Percentiles rank a stretch among this genome's conserved stretches.
Evolutionary conservation across 2,329 filamentous ascomycete genomes (phyloP).

Genomic region (Macrophomina pseudophaseolina): DNA sequence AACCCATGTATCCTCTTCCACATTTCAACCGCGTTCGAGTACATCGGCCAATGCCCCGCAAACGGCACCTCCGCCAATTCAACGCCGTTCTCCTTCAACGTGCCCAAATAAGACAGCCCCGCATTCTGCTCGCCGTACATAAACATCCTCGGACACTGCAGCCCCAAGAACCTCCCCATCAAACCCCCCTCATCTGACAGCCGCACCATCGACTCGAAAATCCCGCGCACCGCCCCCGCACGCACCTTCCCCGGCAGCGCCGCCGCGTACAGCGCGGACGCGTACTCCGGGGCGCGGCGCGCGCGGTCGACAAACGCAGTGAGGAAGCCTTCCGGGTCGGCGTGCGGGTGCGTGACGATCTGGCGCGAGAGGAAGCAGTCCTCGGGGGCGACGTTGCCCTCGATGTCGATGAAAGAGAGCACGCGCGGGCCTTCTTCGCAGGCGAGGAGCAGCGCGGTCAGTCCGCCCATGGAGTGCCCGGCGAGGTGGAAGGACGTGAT

Average conservation of each 20-base stretch:
- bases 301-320: slow-evolving; percentile 28
- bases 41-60: slow-evolving; percentile 37
- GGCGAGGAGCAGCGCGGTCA: slow-evolving; percentile 32
- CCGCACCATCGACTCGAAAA: slow-evolving; percentile 36
- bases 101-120: slow-evolving; percentile 12
- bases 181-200: slow-evolving; percentile 31
- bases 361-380: slow-evolving; percentile 37
- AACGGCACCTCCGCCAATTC: slow-evolving; percentile 33
- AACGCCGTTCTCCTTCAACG: slow-evolving; percentile 21
- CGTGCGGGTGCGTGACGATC: slow-evolving; percentile 27
- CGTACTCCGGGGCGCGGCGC: slow-evolving; percentile 5
- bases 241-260: slow-evolving; percentile 27
- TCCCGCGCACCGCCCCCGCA: slow-evolving; percentile 30
- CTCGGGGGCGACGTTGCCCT: slow-evolving; percentile 36
- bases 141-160: slow-evolving; percentile 30
- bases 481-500: slow-evolving; percentile 33
- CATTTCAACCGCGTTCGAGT: slow-evolving; percentile 33
- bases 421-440: slow-evolving; percentile 20
- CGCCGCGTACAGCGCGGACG: slow-evolving; percentile 19
- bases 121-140: slow-evolving; percentile 24
- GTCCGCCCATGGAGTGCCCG: slow-evolving; percentile 38
- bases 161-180: slow-evolving; percentile 28
- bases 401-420: slow-evolving; percentile 35
- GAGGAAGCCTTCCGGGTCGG: slow-evolving; percentile 17
- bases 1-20: slow-evolving; percentile 6